Evolutionary conservation across 345 rosid species (phyloP).

Genomic region (Pugionium dolabratum): DNA sequence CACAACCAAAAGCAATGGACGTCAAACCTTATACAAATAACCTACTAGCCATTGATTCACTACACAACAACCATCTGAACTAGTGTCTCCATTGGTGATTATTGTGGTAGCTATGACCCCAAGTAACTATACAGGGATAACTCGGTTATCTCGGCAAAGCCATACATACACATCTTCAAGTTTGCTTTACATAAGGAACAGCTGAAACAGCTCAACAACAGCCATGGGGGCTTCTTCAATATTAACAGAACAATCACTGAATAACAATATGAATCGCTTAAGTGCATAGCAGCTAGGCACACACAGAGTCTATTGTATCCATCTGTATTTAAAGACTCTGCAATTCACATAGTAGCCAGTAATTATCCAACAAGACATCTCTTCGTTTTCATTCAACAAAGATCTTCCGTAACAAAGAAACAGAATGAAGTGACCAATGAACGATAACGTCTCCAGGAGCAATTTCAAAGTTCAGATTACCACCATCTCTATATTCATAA

Average conservation of each 20-base stretch:
- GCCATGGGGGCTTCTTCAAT: background rate
- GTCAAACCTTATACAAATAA: background rate
- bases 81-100: background rate
- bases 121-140: background rate
- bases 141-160: background rate
- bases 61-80: background rate
- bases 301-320: background rate
- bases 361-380: background rate
- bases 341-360: background rate
- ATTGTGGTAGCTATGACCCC: background rate
- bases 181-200: background rate
- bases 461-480: background rate
- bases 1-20: background rate
- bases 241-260: background rate
- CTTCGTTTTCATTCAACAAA: background rate
- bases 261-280: background rate
- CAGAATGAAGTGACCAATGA: background rate
- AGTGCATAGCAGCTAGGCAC: background rate
- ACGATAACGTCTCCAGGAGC: background rate
- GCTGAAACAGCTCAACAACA: conserved; percentile 17
- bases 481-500: background rate
- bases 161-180: too few species aligned
- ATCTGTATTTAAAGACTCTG: background rate
- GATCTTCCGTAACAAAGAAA: background rate
- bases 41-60: background rate